A percentile compares a stretch with the other conserved stretches of the same genome.
Evolutionary conservation across 768 basidiomycete genomes (phyloP).

Genomic region (Leucogyrophana mollusca): DNA sequence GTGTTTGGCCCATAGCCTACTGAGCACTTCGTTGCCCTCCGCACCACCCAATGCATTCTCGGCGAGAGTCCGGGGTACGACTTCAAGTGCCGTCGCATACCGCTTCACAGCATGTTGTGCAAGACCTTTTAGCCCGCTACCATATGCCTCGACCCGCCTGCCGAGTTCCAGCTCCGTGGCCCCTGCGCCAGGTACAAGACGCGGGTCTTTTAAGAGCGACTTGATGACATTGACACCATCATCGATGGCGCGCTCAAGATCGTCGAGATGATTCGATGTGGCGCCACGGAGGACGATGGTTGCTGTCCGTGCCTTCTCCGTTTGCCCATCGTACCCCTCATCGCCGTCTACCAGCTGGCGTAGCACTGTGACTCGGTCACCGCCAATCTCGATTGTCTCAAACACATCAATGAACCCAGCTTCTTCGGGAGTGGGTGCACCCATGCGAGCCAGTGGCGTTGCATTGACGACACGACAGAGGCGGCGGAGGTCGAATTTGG

Average conservation of each 20-base stretch:
- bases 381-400: conserved; percentile 94
- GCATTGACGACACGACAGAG: conserved; percentile 95
- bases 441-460: conserved; percentile 92
- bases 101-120: conserved; percentile 92
- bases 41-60: conserved; percentile 94
- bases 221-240: conserved; percentile 98
- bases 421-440: conserved; percentile 95
- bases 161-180: conserved; percentile 94
- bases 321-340: conserved; percentile 51
- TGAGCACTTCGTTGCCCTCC: conserved; percentile 91
- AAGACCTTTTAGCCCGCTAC: conserved; percentile 84
- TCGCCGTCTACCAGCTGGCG: conserved; percentile 76
- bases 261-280: conserved; percentile 91
- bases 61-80: conserved; percentile 87
- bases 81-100: conserved; percentile 88
- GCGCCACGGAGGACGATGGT: conserved; percentile 96
- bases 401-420: conserved; percentile 92
- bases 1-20: conserved; percentile 87
- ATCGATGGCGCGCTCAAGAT: conserved; percentile 94
- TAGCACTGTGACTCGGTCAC: conserved; percentile 96
- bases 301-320: conserved; percentile 83
- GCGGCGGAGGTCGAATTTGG: conserved; percentile 95
- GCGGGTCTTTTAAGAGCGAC: conserved; percentile 82
- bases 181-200: conserved; percentile 92
- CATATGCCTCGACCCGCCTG: conserved; percentile 79